A percentile compares a stretch with the other conserved stretches of the same genome.
Evolutionary conservation across 306 rosid species (phyloP).

Genomic region (Lagenaria siceraria): DNA sequence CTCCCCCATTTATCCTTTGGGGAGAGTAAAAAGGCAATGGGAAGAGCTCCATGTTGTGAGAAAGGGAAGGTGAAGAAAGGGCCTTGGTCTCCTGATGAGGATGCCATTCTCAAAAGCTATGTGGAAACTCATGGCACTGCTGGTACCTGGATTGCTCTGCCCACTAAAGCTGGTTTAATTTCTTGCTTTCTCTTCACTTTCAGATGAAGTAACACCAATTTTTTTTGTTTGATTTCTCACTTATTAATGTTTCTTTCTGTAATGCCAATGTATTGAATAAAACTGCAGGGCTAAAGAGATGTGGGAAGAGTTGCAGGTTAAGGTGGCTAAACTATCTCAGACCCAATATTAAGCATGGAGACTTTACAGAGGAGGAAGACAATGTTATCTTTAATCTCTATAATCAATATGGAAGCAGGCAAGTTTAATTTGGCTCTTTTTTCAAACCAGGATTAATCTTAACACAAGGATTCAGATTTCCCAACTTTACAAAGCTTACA

Average conservation of each 20-base stretch:
- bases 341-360: slow-evolving; percentile 84
- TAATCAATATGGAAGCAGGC: slow-evolving; percentile 72
- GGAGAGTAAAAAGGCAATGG: slow-evolving; percentile 30
- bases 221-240: background rate
- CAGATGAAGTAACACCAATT: background rate
- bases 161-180: slow-evolving; percentile 52
- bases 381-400: slow-evolving; percentile 45
- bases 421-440: background rate
- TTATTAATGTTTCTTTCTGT: background rate
- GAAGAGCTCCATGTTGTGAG: slow-evolving; percentile 95
- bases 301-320: slow-evolving; percentile 88
- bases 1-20: background rate
- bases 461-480: background rate
- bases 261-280: background rate
- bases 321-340: slow-evolving; percentile 85
- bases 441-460: background rate
- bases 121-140: slow-evolving; percentile 52
- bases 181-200: slow-evolving; percentile 16
- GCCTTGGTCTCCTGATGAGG: slow-evolving; percentile 94
- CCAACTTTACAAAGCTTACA: background rate
- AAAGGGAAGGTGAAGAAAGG: slow-evolving; percentile 79
- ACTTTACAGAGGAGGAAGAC: slow-evolving; percentile 79
- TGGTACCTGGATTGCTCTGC: slow-evolving; percentile 80
- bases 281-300: slow-evolving; percentile 54
- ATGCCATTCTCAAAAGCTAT: slow-evolving; percentile 54